Base-by-base conservation (phyloP, 2,329 filamentous ascomycete species). In the Aspergillus sp. region DNA sequence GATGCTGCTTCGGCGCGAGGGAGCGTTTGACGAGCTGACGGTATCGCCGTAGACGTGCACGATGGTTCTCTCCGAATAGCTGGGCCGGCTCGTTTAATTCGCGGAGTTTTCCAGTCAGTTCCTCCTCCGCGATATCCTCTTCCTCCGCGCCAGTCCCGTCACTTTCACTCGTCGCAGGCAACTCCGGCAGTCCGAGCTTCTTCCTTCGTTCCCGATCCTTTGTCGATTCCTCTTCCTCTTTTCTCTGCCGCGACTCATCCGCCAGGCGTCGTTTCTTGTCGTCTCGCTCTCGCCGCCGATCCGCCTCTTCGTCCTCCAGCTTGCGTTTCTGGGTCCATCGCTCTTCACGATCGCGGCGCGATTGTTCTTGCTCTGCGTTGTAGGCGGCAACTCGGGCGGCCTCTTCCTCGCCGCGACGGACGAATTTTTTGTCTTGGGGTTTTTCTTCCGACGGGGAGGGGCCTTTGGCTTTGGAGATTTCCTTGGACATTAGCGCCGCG, bases 401-500 rank as follows among this genome's bases (percentile, higher is more conserved):
- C 69, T 98, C 91, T 45, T 86, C 58, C 45, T 98, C 89, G 44
- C 82, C 79, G 44, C 86, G 85, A 48, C 85, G 86, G 42, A 85
- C 64, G 58, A 86, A 96, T 61, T 93, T 94, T 51, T 81, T 80
- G 24, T 60, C 51, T 25, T 47, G 33, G 17, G 50, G 34, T n/a
- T 53, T 48, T 7, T 39, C 28, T 14, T 49, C 42, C 25, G 35
- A 41, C 47, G 39, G 45, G 33, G 15, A 24, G 26, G 61, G 45
- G 34, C 72, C 63, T 59, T 85, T 85, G 46, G 80, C 71, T 60
- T 91, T 93, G 51, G 83, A 77, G 52, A 98, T 91, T 62, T 94
- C 86, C 55, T 86, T 82, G 51, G 83, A 78, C 85, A 98, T 93
- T 29, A 98, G 68, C 22, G 86, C 76, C 40, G 86, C 86, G 67